Percentiles rank a stretch among this genome's conserved stretches.
These are phyloP conservation scores for Cornus suecica DNA, from an alignment of 148 eudicot genomes.

Conservation along the genomic window DNA sequence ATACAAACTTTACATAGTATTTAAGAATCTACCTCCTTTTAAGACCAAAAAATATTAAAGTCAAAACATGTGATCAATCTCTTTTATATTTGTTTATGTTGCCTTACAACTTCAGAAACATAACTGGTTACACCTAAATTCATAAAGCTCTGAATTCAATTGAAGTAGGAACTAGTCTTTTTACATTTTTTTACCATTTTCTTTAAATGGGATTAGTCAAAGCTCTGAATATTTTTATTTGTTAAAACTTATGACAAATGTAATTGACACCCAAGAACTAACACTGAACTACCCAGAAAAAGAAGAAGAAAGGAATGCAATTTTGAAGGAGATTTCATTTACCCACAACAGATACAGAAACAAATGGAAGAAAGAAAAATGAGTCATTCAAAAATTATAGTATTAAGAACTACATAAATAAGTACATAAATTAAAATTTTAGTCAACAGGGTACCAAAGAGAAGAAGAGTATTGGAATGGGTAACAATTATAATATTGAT, in stretches of 20 bases:
- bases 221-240: background rate
- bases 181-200: too few relatives aligned
- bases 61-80: conserved; percentile 35
- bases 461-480: background rate
- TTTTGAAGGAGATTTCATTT: background rate
- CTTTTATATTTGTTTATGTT: conserved; percentile 13
- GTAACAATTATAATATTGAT: background rate
- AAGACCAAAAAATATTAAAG: conserved; percentile 21
- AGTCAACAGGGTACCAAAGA: background rate
- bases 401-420: too few relatives aligned
- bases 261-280: background rate
- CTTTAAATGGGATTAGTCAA: background rate
- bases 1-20: conserved; percentile 10
- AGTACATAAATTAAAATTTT: too few relatives aligned
- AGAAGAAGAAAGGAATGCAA: background rate
- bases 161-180: background rate
- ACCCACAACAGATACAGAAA: background rate
- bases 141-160: too few relatives aligned
- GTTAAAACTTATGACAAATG: background rate
- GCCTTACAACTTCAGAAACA: background rate
- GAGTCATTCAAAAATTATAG: background rate
- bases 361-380: background rate
- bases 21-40: conserved; percentile 16
- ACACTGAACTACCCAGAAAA: background rate
- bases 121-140: background rate